phyloP scores from a whole-genome alignment of 2,329 filamentous ascomycete genomes.

The Aspergillus brunneoviolaceus region DNA sequence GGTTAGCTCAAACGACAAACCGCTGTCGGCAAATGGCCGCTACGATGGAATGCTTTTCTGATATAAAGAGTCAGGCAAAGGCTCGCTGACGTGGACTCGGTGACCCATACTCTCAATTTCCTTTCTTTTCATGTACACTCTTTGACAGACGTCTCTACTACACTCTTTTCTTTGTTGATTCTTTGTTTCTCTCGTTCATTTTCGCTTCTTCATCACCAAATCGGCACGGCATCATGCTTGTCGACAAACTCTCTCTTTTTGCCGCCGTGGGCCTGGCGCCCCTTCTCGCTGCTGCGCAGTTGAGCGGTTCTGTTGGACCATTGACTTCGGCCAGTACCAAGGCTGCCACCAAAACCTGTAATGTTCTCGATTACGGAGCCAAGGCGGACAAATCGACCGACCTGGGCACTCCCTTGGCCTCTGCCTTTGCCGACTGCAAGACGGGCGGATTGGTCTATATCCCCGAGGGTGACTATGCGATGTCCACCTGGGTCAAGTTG shows the following conservation, averaged over 20 bases:
- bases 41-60: background rate
- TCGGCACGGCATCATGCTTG: constrained; percentile 10
- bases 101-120: background rate
- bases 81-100: background rate
- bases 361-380: constrained; percentile 54
- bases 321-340: constrained; percentile 46
- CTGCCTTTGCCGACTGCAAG: constrained; percentile 54
- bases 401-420: constrained; percentile 49
- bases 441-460: constrained; percentile 53
- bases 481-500: constrained; percentile 52
- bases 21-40: background rate
- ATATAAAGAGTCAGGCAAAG: background rate
- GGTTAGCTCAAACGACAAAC: background rate
- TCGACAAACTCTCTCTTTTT: constrained; percentile 11
- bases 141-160: background rate
- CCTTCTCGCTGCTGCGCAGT: constrained; percentile 35
- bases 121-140: background rate
- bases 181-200: background rate
- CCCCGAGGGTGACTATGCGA: constrained; percentile 51
- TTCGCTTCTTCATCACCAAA: background rate
- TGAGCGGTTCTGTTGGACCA: constrained; percentile 48
- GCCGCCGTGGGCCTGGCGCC: constrained; percentile 24
- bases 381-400: constrained; percentile 53
- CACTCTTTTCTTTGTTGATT: background rate
- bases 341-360: constrained; percentile 48